A percentile compares a stretch with the other conserved stretches of the same genome.
Evolutionary conservation across 768 basidiomycete species (phyloP).

Genomic region (Agaricus sinodeliciosus): DNA sequence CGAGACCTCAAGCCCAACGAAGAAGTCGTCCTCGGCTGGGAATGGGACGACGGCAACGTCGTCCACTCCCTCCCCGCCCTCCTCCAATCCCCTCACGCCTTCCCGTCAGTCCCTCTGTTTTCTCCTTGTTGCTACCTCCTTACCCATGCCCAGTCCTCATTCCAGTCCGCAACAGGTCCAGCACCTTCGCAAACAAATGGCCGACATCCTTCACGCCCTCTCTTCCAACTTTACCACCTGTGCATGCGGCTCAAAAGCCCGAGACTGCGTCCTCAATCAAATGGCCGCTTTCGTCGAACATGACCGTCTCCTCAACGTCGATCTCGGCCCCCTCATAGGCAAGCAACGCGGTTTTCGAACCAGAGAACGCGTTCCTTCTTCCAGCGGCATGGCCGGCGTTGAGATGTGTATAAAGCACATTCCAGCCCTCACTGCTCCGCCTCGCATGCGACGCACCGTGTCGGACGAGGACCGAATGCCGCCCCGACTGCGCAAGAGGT

Average conservation of each 20-base stretch:
- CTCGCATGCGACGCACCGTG: not conserved
- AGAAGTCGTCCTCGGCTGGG: slow-evolving; percentile 89
- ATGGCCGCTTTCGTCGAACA: slow-evolving; percentile 57
- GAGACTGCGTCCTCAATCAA: slow-evolving; percentile 56
- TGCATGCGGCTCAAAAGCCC: slow-evolving; percentile 58
- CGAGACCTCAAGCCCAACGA: slow-evolving; percentile 70
- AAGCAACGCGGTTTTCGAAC: slow-evolving; percentile 55
- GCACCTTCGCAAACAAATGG: slow-evolving; percentile 58
- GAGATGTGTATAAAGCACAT: slow-evolving; percentile 32
- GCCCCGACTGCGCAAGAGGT: slow-evolving; percentile 56
- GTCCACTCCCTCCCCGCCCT: slow-evolving; percentile 73
- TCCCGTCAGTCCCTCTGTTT: slow-evolving; percentile 41
- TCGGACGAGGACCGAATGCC: slow-evolving; percentile 38
- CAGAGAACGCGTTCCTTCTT: slow-evolving; percentile 44
- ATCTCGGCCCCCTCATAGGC: slow-evolving; percentile 64
- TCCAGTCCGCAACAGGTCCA: slow-evolving; percentile 39
- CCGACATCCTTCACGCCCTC: slow-evolving; percentile 63
- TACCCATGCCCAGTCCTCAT: slow-evolving; percentile 12
- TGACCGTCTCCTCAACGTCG: slow-evolving; percentile 18
- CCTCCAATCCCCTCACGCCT: slow-evolving; percentile 47
- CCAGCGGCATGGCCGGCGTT: slow-evolving; percentile 52
- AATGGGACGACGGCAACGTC: slow-evolving; percentile 92
- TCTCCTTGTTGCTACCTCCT: slow-evolving; percentile 12
- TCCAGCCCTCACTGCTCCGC: slow-evolving; percentile 5
- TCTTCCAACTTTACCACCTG: slow-evolving; percentile 69